Evolutionary conservation across 352 stramenopile genomes (phyloP), one percentile per base, ranked within the genome.

Genomic region (Pythium folliculosum): DNA sequence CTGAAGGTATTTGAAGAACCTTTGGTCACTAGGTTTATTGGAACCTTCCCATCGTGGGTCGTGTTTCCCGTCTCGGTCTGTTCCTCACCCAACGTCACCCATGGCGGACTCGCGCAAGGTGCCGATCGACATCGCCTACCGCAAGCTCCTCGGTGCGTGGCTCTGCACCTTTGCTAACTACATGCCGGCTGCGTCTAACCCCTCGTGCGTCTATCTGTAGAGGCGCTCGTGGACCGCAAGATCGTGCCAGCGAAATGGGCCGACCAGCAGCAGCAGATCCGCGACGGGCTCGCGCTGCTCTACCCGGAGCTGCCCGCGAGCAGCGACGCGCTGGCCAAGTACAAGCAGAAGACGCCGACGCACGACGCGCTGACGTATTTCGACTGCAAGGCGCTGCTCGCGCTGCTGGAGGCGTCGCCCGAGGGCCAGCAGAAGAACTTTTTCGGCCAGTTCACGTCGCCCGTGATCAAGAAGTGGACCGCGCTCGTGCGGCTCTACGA

Each of bases 81-180:
- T 17, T 35, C 16, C 16, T 21, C n/a, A 3, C 17, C 21, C 16
- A 12, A 30, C 23, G 13, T 45, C 2, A 19, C 8, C 16, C 43
- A 89, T 91, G 82, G 72, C 76, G 38, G 82, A 91, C 68, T 72
- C 80, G 68, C 76, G 73, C 49, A 85, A 86, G 60, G 53, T 86
- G 71, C 82, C 77, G 56, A 93, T 93, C 71, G 84, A 93, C 71
- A 88, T 93, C 63, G 78, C 88, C 63, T 90, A 90, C 75, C 83
- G 84, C 55, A 87, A 91, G 73, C 80, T 93, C 10, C 71, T 93
- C 23, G 84, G 84, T 93, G 75, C 32, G 76, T 54, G 1, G 8
- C 27, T 21, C 27, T 35, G 12, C 30, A 60, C 27, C 22, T n/a
- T n/a, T n/a, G n/a, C n/a, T n/a, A n/a, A n/a, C n/a, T n/a, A n/a